Conservation (phyloP, 1,139 yeast species). For the Chernovozyma sophiae-reginae region DNA sequence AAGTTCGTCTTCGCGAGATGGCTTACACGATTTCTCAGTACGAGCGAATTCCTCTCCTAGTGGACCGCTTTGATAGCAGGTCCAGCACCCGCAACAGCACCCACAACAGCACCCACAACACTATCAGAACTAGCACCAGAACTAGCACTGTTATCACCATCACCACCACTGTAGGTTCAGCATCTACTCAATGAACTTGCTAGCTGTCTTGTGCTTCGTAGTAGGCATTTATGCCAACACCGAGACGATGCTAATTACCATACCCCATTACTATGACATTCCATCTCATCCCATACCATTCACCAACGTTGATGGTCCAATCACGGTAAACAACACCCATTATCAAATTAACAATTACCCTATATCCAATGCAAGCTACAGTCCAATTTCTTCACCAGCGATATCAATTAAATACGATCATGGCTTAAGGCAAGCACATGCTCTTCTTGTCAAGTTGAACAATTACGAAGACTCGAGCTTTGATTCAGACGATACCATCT, state of each 20-base stretch:
- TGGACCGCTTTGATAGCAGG: too few species aligned
- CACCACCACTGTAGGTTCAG: too few species aligned
- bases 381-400: background rate
- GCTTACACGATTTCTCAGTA: too few species aligned
- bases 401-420: background rate
- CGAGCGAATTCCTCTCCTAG: too few species aligned
- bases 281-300: constrained; percentile 16
- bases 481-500: constrained; percentile 28
- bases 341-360: constrained; percentile 28
- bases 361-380: constrained; percentile 13
- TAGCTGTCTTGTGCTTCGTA: background rate
- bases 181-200: background rate
- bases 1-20: too few species aligned
- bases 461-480: constrained; percentile 29
- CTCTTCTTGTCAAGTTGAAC: constrained; percentile 29
- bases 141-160: too few species aligned
- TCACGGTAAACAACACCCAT: constrained; percentile 23
- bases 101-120: too few species aligned
- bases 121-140: too few species aligned
- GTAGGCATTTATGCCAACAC: constrained; percentile 28
- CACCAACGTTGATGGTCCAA: constrained; percentile 1
- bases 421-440: constrained; percentile 9
- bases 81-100: too few species aligned
- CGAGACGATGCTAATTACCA: constrained; percentile 28
- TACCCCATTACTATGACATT: constrained; percentile 36